Evolutionary conservation across 805 yeast genomes (phyloP).

Genomic region (Candida tammaniensis): DNA sequence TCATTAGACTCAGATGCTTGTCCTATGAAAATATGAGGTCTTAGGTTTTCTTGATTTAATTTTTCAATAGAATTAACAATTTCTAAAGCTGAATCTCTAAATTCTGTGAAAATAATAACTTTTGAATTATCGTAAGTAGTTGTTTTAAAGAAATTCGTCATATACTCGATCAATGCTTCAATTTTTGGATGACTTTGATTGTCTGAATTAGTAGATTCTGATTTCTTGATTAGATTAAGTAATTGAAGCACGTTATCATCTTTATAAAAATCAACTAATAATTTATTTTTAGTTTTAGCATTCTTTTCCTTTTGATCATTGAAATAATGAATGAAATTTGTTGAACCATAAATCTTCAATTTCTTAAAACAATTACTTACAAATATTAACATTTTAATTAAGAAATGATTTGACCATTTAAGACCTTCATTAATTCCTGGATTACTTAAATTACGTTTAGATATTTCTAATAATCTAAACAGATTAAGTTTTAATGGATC

Average conservation of each 20-base stretch:
- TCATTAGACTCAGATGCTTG: slow-evolving; percentile 65
- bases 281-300: slow-evolving; percentile 60
- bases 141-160: slow-evolving; percentile 44
- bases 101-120: slow-evolving; percentile 85
- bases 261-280: slow-evolving; percentile 60
- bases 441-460: slow-evolving; percentile 54
- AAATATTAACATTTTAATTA: slow-evolving; percentile 59
- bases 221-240: slow-evolving; percentile 31
- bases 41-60: slow-evolving; percentile 21
- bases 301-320: slow-evolving; percentile 53
- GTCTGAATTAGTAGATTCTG: background rate
- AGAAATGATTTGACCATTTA: slow-evolving; percentile 69
- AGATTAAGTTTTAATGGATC: slow-evolving; percentile 70
- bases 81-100: slow-evolving; percentile 86
- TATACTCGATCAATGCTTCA: slow-evolving; percentile 45
- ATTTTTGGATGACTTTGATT: slow-evolving; percentile 60
- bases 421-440: slow-evolving; percentile 60
- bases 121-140: slow-evolving; percentile 51
- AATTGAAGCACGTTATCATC: slow-evolving; percentile 39
- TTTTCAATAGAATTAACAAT: slow-evolving; percentile 65
- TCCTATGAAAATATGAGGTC: slow-evolving; percentile 89
- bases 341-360: slow-evolving; percentile 77
- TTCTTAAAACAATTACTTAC: slow-evolving; percentile 71
- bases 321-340: slow-evolving; percentile 70
- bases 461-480: slow-evolving; percentile 67